phyloP scores from a whole-genome alignment of 2,329 filamentous ascomycete genomes.

The Penicillium hesseltinei region DNA sequence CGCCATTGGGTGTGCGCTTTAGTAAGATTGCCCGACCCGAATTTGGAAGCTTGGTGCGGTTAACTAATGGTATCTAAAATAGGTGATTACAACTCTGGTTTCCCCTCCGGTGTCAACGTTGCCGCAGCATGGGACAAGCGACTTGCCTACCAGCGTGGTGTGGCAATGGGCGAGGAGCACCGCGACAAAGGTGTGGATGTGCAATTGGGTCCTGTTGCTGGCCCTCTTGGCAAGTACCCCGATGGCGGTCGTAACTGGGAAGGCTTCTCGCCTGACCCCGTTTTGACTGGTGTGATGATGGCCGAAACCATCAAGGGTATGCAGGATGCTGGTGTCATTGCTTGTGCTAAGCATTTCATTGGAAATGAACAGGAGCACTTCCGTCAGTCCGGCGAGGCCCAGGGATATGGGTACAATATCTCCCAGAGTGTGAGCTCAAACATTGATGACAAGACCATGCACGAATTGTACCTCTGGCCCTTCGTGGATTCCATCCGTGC shows the following conservation, averaged over 20 bases:
- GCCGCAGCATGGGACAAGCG: conserved; percentile 78
- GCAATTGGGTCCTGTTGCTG: conserved; percentile 73
- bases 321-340: conserved; percentile 77
- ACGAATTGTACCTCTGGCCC: conserved; percentile 65
- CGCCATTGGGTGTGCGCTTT: conserved; percentile 74
- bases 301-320: conserved; percentile 74
- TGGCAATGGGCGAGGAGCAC: conserved; percentile 73
- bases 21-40: conserved; percentile 37
- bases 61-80: neutral
- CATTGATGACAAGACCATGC: conserved; percentile 62
- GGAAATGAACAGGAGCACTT: conserved; percentile 73
- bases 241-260: conserved; percentile 70
- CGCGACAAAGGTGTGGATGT: conserved; percentile 73
- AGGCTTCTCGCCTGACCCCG: conserved; percentile 69
- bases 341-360: conserved; percentile 76
- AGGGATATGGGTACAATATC: conserved; percentile 61
- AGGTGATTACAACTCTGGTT: conserved; percentile 78
- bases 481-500: conserved; percentile 68
- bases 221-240: conserved; percentile 66
- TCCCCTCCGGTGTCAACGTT: conserved; percentile 73
- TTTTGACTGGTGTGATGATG: conserved; percentile 69
- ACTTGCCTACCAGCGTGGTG: conserved; percentile 66
- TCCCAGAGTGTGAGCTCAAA: conserved; percentile 61
- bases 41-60: neutral
- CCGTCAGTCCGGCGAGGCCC: conserved; percentile 61